Percentiles rank a stretch among this genome's conserved stretches.
Evolutionary conservation across 306 rosid species (phyloP).

Genomic region (Ormosia semicastrata): DNA sequence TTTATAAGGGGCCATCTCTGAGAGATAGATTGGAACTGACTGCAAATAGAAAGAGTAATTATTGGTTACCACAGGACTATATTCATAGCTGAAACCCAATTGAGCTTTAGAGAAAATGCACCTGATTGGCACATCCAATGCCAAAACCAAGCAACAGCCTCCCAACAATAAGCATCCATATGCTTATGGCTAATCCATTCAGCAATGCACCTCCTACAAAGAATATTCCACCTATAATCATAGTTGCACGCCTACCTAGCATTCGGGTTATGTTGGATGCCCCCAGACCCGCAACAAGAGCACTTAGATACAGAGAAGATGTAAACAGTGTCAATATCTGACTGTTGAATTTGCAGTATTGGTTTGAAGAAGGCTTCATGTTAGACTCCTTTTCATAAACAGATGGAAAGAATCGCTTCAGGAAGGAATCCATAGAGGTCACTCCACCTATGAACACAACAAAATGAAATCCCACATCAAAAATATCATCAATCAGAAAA

Average conservation of each 20-base stretch:
- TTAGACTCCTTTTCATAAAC: constrained; percentile 48
- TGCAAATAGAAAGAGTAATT: neutral
- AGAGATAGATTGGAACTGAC: constrained; percentile 82
- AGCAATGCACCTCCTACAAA: constrained; percentile 62
- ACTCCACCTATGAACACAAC: constrained; percentile 61
- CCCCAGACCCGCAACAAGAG: constrained; percentile 51
- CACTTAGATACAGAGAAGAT: constrained; percentile 76
- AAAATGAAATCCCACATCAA: neutral
- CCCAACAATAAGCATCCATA: constrained; percentile 71
- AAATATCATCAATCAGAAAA: constrained; percentile 12
- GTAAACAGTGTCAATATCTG: constrained; percentile 65
- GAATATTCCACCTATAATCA: constrained; percentile 57
- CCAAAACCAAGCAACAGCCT: constrained; percentile 81
- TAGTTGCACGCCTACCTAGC: constrained; percentile 58
- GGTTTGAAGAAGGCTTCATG: constrained; percentile 36
- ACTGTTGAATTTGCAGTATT: constrained; percentile 73
- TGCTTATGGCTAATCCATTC: constrained; percentile 47
- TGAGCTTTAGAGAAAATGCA: neutral
- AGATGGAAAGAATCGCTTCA: constrained; percentile 54
- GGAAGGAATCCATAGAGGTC: constrained; percentile 72
- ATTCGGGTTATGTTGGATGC: constrained; percentile 49
- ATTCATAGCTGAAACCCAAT: neutral
- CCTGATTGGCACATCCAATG: constrained; percentile 85
- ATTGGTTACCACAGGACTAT: neutral
- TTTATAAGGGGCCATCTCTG: constrained; percentile 72